phyloP scores from a whole-genome alignment of 2,329 filamentous ascomycete species.

The Alternaria brassicae region DNA sequence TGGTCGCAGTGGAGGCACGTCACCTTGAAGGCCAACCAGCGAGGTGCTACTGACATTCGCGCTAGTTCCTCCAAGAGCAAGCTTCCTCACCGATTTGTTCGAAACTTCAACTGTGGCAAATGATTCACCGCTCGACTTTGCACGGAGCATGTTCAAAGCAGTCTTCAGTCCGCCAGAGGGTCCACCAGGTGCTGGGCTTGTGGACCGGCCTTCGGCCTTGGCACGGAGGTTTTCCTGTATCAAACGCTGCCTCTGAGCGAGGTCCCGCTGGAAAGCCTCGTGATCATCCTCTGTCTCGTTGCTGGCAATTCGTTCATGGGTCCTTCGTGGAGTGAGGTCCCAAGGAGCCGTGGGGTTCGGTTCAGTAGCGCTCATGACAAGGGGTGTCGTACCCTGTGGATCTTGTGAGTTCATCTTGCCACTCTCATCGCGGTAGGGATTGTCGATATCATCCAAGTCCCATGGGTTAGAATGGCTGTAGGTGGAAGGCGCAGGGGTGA shows the following conservation, averaged over 20 bases:
- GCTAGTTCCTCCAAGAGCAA: conserved; percentile 60
- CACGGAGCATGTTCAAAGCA: conserved; percentile 69
- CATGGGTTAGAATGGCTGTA: conserved; percentile 63
- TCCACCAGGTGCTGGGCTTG: conserved; percentile 44
- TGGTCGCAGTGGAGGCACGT: conserved; percentile 36
- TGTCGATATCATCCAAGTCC: conserved; percentile 61
- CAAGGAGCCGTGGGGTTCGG: conserved; percentile 43
- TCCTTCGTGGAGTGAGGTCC: conserved; percentile 58
- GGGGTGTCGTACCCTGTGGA: conserved; percentile 29
- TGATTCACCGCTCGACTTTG: conserved; percentile 73
- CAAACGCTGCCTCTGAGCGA: conserved; percentile 72
- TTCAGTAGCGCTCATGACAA: conserved; percentile 19
- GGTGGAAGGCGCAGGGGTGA: conserved; percentile 55
- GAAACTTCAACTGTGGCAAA: conserved; percentile 61
- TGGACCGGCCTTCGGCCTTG: conserved; percentile 62
- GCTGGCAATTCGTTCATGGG: conserved; percentile 59
- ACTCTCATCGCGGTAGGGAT: conserved; percentile 46
- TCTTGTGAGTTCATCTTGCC: conserved; percentile 48
- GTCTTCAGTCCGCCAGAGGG: conserved; percentile 55
- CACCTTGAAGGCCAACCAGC: conserved; percentile 33
- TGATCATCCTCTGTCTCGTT: conserved; percentile 63
- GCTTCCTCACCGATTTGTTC: conserved; percentile 67
- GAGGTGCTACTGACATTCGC: conserved; percentile 50
- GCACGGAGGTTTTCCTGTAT: conserved; percentile 77
- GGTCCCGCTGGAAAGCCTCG: conserved; percentile 75